phyloP scores from a whole-genome alignment of 345 rosid species.

The Abelmoschus esculentus region DNA sequence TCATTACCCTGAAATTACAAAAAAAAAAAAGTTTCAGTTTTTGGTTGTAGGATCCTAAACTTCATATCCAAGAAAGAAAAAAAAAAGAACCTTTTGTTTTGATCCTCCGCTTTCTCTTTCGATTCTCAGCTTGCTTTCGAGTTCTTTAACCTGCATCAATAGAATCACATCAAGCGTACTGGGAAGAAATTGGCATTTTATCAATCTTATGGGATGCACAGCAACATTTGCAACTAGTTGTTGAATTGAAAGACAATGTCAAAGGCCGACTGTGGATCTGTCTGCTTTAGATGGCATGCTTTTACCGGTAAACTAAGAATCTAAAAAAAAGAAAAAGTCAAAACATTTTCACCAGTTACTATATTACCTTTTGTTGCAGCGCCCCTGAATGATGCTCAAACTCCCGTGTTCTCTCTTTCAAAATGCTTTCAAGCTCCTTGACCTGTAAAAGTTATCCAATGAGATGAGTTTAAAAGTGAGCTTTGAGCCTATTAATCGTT shows the following conservation, averaged over 20 bases:
- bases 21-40: neutral
- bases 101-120: neutral
- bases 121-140: neutral
- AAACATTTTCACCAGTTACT: neutral
- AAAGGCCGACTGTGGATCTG: no score
- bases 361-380: conserved; percentile 32
- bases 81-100: neutral
- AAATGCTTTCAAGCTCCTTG: conserved; percentile 25
- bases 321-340: neutral
- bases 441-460: conserved; percentile 21
- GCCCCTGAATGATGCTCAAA: conserved; percentile 21
- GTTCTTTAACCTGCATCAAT: neutral
- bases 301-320: neutral
- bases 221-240: no score
- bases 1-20: neutral
- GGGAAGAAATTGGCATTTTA: no score
- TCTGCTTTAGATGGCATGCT: neutral
- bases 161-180: neutral
- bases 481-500: neutral
- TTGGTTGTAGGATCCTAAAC: neutral
- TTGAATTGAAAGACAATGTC: no score
- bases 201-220: no score
- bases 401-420: conserved; percentile 23
- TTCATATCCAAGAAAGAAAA: neutral
- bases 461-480: neutral